Base-by-base conservation (phyloP, 768 basidiomycete genomes). In the Leccinum imitatum region DNA sequence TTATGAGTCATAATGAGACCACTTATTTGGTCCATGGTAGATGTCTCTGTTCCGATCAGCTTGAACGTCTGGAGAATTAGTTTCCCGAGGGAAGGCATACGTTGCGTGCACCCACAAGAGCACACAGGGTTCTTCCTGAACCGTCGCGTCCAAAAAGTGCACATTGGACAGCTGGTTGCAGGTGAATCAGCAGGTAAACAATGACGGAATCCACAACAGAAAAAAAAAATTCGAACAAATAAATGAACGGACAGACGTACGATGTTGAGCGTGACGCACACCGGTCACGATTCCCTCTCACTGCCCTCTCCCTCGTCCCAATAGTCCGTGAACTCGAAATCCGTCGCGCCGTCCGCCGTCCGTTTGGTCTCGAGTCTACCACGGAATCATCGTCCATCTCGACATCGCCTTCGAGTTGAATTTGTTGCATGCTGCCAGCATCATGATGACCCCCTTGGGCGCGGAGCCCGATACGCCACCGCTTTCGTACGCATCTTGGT, bases 251-350 rank as follows among this genome's bases (percentile, higher is more conserved):
- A 27, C 27, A 27, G 27, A 27, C 27, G 27, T 27, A 27, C 27
- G 27, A 27, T 27, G 27, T 27, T 27, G 27, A 95, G 69, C 2
- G 91, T 93, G 27, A 93, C 75, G 61, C 85, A 85, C 6, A 95
- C 79, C 0, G 93, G 93, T 86, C 93, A 90, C 13, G 69, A 64
- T 2, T 88, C 83, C 60, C 85, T 77, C 2, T 86, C 86, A 41
- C 77, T 80, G 17, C 77, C 72, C 58, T 86, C 87, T 0, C 93
- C 93, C 63, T 91, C 90, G 66, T 92, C 92, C 90, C 91, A 93
- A 61, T 87, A 90, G 70, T 95, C 93, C 11, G 86, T 81, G 21
- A 95, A 79, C 74, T 95, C 93, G 65, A 95, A 95, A 71, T 95
- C 93, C 9, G 84, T 83, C 13, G 86, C 89, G 11, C 73, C 73